Conservation (phyloP, 192 early-diverging fungal genomes). For the Diversispora epigaea region DNA sequence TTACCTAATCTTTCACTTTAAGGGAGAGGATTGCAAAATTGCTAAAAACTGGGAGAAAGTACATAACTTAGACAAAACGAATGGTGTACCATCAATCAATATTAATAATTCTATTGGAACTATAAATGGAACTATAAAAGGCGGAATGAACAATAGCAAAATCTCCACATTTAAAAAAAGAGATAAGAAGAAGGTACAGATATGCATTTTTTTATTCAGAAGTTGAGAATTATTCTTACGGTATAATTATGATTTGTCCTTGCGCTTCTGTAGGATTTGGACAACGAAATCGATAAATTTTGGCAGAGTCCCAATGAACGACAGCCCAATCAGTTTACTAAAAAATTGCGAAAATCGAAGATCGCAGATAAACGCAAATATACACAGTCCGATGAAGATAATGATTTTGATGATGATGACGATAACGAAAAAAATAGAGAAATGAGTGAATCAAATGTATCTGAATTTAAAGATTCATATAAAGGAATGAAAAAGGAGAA, state of each 20-base stretch:
- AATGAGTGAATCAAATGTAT: not conserved
- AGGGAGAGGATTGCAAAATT: not conserved
- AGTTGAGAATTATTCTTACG: no score
- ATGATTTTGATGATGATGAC: not conserved
- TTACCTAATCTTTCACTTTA: not conserved
- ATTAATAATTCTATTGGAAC: not conserved
- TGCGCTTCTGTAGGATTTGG: no score
- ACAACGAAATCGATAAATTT: constrained; percentile 9
- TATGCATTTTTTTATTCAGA: no score
- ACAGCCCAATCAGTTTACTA: constrained; percentile 6
- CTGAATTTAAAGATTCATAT: not conserved
- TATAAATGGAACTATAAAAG: not conserved
- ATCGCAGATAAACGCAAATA: not conserved
- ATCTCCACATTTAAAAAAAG: not conserved
- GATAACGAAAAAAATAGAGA: not conserved
- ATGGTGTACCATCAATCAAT: not conserved
- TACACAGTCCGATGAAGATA: constrained; percentile 2
- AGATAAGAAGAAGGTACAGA: not conserved
- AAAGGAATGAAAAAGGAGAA: not conserved
- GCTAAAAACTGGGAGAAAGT: not conserved
- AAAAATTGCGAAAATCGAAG: constrained; percentile 4
- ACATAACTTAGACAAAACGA: not conserved
- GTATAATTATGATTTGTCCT: no score
- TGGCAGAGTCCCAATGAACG: constrained; percentile 1
- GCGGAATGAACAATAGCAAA: not conserved